phyloP scores from a whole-genome alignment of 345 rosid species.

The Jatropha curcas region DNA sequence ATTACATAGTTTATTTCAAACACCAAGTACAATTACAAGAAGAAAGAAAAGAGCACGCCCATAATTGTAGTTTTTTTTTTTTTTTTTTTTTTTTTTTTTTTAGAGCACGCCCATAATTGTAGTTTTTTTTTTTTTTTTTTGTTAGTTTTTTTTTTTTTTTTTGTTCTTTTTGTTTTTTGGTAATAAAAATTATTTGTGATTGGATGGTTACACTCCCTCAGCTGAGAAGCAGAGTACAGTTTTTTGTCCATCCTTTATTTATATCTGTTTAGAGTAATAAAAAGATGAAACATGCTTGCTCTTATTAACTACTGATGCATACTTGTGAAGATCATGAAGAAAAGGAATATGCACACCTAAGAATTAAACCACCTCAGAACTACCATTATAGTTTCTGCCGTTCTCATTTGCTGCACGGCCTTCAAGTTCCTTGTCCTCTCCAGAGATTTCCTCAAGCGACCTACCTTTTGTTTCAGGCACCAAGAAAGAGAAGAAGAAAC shows the following conservation, averaged over 20 bases:
- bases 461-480: slow-evolving; percentile 70
- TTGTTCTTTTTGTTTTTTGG: too few relatives aligned
- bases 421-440: slow-evolving; percentile 46
- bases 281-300: not conserved
- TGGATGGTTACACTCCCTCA: not conserved
- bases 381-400: slow-evolving; percentile 1
- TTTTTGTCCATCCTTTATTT: not conserved
- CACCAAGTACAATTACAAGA: too few relatives aligned
- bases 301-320: too few relatives aligned
- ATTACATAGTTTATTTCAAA: too few relatives aligned
- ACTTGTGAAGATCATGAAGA: not conserved
- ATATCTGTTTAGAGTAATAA: not conserved
- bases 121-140: too few relatives aligned
- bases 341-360: not conserved
- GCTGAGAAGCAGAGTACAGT: not conserved
- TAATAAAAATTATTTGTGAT: not conserved
- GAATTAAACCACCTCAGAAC: slow-evolving; percentile 33
- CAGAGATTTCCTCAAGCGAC: slow-evolving; percentile 66
- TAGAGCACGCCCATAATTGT: too few relatives aligned
- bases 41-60: too few relatives aligned
- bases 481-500: slow-evolving; percentile 59
- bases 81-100: too few relatives aligned
- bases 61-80: too few relatives aligned
- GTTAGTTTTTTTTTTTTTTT: too few relatives aligned
- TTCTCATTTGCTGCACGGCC: slow-evolving; percentile 14